These are phyloP conservation scores for Aspergillus felis DNA, from an alignment of 2,329 filamentous ascomycete species.

Conservation along the genomic window DNA sequence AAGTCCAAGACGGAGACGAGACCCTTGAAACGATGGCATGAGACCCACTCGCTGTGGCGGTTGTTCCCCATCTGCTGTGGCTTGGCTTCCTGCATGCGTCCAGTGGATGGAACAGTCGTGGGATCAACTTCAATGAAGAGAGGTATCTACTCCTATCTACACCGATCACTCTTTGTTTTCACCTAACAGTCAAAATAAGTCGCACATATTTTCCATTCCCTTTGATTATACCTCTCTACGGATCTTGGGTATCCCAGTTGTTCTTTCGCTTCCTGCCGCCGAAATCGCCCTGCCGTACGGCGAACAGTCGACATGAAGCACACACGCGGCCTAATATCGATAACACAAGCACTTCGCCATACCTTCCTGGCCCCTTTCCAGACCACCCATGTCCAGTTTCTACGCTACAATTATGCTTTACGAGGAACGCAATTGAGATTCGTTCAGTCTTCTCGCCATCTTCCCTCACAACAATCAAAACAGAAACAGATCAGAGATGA, in stretches of 20 bases:
- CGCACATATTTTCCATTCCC: background rate
- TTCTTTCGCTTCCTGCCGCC: background rate
- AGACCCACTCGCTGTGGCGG: conserved; percentile 17
- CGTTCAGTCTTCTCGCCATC: conserved; percentile 10
- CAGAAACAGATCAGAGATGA: conserved; percentile 28
- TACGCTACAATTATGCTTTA: conserved; percentile 7
- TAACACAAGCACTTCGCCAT: conserved; percentile 29
- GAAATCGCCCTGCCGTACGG: background rate
- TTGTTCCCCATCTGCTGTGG: conserved; percentile 9
- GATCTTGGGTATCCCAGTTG: background rate
- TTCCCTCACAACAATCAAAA: conserved; percentile 5
- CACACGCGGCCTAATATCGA: conserved; percentile 29
- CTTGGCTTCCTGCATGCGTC: conserved; percentile 9
- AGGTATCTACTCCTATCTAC: background rate
- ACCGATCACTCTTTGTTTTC: background rate
- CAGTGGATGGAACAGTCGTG: background rate
- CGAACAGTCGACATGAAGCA: conserved; percentile 27
- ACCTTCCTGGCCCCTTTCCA: conserved; percentile 24
- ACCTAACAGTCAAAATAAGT: background rate
- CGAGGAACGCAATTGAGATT: conserved; percentile 15
- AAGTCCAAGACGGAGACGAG: conserved; percentile 1
- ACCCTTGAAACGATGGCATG: conserved; percentile 5
- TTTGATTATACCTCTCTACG: background rate
- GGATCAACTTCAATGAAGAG: background rate
- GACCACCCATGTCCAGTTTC: conserved; percentile 10